These are phyloP conservation scores for Begonia fuchsioides DNA, from an alignment of 306 rosid genomes.

Conservation along the genomic window DNA sequence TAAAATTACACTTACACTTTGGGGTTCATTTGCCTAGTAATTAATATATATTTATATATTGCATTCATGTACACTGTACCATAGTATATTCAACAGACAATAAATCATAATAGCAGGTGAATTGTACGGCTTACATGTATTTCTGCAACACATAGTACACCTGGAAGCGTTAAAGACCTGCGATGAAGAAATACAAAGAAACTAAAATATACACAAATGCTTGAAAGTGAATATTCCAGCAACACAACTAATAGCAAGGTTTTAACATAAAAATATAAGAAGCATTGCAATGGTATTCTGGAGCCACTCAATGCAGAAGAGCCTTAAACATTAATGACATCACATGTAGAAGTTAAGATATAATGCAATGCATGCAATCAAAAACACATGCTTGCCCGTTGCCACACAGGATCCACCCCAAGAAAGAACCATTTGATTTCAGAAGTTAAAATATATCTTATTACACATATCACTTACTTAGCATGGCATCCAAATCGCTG, in stretches of 20 bases:
- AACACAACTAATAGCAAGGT: constrained; percentile 2
- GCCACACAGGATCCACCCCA: too few species aligned
- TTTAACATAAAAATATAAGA: neutral
- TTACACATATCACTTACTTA: constrained; percentile 24
- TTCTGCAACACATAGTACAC: constrained; percentile 46
- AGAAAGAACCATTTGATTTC: too few species aligned
- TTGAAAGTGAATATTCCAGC: neutral
- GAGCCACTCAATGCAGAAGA: neutral
- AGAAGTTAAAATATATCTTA: too few species aligned
- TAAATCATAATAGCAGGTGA: neutral
- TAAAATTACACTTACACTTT: too few species aligned
- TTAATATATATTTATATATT: too few species aligned
- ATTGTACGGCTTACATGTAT: constrained; percentile 40
- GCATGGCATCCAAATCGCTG: constrained; percentile 47
- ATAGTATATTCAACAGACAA: too few species aligned
- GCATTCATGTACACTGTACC: too few species aligned
- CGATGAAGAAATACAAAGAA: constrained; percentile 16
- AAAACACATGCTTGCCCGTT: too few species aligned
- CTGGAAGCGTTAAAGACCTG: constrained; percentile 65
- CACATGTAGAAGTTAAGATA: neutral
- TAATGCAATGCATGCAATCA: too few species aligned
- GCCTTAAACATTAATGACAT: neutral
- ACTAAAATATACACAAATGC: neutral
- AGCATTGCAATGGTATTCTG: neutral
- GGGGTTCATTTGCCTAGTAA: too few species aligned